These are phyloP conservation scores for Shiraia bambusicola DNA, from an alignment of 2,329 filamentous ascomycete species.

Conservation along the genomic window DNA sequence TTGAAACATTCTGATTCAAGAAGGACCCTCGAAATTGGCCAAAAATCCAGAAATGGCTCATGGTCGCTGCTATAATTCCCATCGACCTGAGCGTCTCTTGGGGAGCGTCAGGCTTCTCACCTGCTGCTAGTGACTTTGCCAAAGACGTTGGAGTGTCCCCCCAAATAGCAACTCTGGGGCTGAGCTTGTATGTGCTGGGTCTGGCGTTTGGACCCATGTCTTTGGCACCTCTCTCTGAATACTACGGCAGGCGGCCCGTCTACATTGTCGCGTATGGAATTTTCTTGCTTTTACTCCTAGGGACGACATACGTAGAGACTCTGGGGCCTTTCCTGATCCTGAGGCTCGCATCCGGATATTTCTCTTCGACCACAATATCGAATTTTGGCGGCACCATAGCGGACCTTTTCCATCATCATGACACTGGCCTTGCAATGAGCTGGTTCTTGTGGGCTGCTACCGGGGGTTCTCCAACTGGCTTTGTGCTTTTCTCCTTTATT, in stretches of 20 bases:
- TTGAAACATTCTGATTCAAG: too few species aligned
- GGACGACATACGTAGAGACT: conserved; percentile 46
- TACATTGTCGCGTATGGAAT: conserved; percentile 49
- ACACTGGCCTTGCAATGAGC: conserved; percentile 47
- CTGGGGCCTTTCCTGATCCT: conserved; percentile 48
- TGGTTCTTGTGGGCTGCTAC: conserved; percentile 53
- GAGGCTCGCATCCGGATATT: conserved; percentile 50
- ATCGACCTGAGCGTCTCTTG: conserved; percentile 45
- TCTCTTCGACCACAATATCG: conserved; percentile 44
- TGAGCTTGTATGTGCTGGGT: conserved; percentile 52
- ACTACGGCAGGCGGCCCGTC: conserved; percentile 48
- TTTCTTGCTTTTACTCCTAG: conserved; percentile 48
- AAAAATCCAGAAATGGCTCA: conserved; percentile 36
- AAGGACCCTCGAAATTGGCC: conserved; percentile 42
- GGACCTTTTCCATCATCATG: conserved; percentile 48
- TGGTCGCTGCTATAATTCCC: conserved; percentile 39
- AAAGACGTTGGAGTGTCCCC: conserved; percentile 46
- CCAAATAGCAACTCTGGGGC: conserved; percentile 48
- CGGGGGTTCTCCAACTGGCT: conserved; percentile 49
- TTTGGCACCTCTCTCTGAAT: conserved; percentile 40
- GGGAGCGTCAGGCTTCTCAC: conserved; percentile 53
- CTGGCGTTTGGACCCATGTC: conserved; percentile 47
- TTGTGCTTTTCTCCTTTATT: conserved; percentile 51
- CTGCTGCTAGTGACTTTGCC: conserved; percentile 46
- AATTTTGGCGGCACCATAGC: conserved; percentile 50